Base-by-base conservation (phyloP, 345 rosid species). In the Stellera chamaejasme region DNA sequence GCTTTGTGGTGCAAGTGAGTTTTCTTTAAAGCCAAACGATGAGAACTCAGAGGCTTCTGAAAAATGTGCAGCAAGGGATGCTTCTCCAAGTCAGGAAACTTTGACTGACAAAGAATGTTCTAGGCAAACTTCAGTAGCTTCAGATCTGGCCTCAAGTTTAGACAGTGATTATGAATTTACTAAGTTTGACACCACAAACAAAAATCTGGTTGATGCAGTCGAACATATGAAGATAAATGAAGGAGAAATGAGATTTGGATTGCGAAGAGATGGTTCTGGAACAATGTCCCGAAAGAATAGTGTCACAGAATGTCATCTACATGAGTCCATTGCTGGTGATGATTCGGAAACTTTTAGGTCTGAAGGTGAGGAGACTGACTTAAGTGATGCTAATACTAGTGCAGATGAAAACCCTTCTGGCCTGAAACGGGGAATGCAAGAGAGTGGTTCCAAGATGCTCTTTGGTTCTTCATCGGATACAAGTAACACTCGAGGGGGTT, bases 291-390 rank as follows among this genome's bases (percentile, higher is more conserved):
- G 69, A 39, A 63, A 67, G 49, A 56, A 49, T 56, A 61, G 27
- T 63, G 56, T 66, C 56, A 54, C 56, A 59, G 88, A 75, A 61
- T 74, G 64, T 48, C 56, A 70, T 50, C 67, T 46, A 42, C 81
- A 73, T 13, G 82, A 70, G 23, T 76, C 77, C 51, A 13, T 73
- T 57, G 79, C 90, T 16, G 86, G 75, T 56, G 75, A 79, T 60
- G 95, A 87, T 60, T 77, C 93, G 23, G 93, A 87, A 72, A 87
- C 95, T 77, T 84, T 79, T 68, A 84, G 79, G 69, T 77, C 95
- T 39, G 95, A 83, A 54, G 72, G 77, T 44, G 95, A 90, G 68
- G 95, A 81, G 74, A 77, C 80, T 61, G 84, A 80, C 53, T 66
- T 66, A 27, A 63, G 58, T 59, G 89, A 83, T 59, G 59, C 68